Base-by-base conservation (phyloP, 306 rosid species). In the Carpinus viminea region DNA sequence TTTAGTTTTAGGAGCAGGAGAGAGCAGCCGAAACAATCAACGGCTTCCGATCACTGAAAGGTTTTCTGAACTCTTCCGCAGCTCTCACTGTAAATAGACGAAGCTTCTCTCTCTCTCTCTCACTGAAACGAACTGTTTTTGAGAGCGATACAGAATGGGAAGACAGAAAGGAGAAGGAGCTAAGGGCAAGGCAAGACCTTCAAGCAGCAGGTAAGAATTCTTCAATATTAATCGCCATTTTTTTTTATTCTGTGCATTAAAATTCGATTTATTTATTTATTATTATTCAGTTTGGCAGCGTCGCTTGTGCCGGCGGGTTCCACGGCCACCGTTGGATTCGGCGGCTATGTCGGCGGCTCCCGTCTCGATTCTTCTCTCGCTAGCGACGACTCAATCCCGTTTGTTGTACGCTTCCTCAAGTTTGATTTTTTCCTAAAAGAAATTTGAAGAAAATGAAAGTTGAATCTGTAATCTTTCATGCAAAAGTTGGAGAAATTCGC, bases 281-380 rank as follows among this genome's bases (percentile, higher is more conserved):
- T 74, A 41, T 70, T 16, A 17, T 59, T 6, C 87, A 94, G 98
- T 81, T 79, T 87, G 68, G 98, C 98, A 56, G 97, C 98, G 28
- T 91, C 98, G 74, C 93, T 94, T 45, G 80, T 94, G 88, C 83
- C 92, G 5, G 86, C 97, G 74, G 89, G 88, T 75, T 86, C 96
- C 50, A 66, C 91, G 47, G 88, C 90, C 52, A 21, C 92, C 68
- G 87, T 80, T 5, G 97, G 98, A 74, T 94, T 94, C 78, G 98
- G 97, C 24, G 98, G 98, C 57, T 94, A 87, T 76, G 89, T 94
- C 21, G 98, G 98, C 2, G 89, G 92, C 54, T 90, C 97, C 4
- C 92, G 98, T 62, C 82, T 94, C 54, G 97, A 91, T 82, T 82
- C 87, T 84, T 65, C 97, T 48, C 43, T 80, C 55, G 76, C 95